phyloP scores from a whole-genome alignment of 2,329 filamentous ascomycete genomes.

The Fusarium caatingaense region DNA sequence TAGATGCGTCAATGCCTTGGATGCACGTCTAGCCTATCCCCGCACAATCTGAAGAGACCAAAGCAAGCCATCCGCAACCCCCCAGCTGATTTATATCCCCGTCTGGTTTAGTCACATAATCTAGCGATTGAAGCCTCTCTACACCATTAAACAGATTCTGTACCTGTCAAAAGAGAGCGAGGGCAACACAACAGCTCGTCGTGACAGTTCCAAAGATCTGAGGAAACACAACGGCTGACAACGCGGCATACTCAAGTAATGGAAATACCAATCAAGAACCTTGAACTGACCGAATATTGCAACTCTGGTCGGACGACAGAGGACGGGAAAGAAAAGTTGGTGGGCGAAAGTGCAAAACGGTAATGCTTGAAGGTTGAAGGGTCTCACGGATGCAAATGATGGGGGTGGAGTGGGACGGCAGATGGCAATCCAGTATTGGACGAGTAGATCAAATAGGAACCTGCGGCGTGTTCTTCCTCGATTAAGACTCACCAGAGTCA shows the following conservation, averaged over 20 bases:
- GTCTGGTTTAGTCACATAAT: slow-evolving; percentile 18
- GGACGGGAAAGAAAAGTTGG: slow-evolving; percentile 10
- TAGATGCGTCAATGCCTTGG: slow-evolving; percentile 55
- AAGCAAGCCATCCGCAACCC: slow-evolving; percentile 39
- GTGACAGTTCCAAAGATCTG: slow-evolving; percentile 11
- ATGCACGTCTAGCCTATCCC: slow-evolving; percentile 47
- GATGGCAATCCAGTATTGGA: slow-evolving; percentile 30
- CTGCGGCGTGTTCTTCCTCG: slow-evolving; percentile 33
- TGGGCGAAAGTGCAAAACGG: slow-evolving; percentile 21
- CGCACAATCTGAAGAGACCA: slow-evolving; percentile 35
- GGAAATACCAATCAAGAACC: slow-evolving; percentile 43
- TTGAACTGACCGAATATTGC: slow-evolving; percentile 44
- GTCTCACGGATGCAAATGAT: slow-evolving; percentile 16
- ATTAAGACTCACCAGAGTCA: slow-evolving; percentile 19
- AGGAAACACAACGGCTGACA: slow-evolving; percentile 27
- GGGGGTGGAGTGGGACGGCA: slow-evolving; percentile 25
- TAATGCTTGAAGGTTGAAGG: slow-evolving; percentile 26
- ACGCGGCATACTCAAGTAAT: slow-evolving; percentile 9
- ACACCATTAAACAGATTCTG: neutral
- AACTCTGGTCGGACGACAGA: slow-evolving; percentile 8
- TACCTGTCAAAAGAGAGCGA: slow-evolving; percentile 20
- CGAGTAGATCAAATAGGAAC: slow-evolving; percentile 29
- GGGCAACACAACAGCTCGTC: slow-evolving; percentile 22
- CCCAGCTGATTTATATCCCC: slow-evolving; percentile 35
- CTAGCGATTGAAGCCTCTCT: neutral